Percentiles rank a stretch among this genome's conserved stretches.
phyloP scores from a whole-genome alignment of 768 basidiomycete genomes.

The Kwoniella bestiolae region DNA sequence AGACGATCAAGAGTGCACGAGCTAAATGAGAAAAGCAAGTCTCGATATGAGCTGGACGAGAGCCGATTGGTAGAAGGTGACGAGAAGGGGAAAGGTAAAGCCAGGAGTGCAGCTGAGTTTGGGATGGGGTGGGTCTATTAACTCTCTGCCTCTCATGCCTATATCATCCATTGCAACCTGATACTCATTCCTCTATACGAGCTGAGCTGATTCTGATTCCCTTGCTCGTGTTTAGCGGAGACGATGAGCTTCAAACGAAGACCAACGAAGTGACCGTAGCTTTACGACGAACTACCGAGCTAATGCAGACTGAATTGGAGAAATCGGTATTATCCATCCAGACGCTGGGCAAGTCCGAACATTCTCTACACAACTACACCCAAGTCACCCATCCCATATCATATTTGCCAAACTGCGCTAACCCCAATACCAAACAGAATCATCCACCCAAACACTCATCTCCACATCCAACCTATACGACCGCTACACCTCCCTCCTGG shows the following conservation, averaged over 20 bases:
- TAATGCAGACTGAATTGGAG: constrained; percentile 93
- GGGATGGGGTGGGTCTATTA: constrained; percentile 65
- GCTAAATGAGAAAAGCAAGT: constrained; percentile 56
- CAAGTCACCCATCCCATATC: not conserved
- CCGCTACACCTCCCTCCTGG: constrained; percentile 61
- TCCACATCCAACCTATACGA: constrained; percentile 79
- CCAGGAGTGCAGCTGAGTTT: constrained; percentile 53
- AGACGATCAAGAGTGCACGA: constrained; percentile 70
- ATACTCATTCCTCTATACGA: too few species aligned
- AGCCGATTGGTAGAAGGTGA: not conserved
- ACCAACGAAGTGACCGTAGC: constrained; percentile 86
- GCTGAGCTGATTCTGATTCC: not conserved
- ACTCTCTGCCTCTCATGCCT: not conserved
- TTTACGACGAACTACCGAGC: constrained; percentile 75
- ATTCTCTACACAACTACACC: not conserved
- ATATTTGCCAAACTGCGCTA: too few species aligned
- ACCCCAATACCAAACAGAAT: too few species aligned
- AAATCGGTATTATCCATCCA: constrained; percentile 82
- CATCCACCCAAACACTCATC: constrained; percentile 75
- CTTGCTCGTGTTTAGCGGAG: constrained; percentile 60
- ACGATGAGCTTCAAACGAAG: constrained; percentile 86
- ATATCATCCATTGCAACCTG: too few species aligned
- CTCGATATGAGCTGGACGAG: constrained; percentile 7
- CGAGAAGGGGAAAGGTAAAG: constrained; percentile 59
- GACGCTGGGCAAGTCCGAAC: constrained; percentile 70